Evolutionary conservation across 2,329 filamentous ascomycete species (phyloP).

Genomic region (Juglanconis oblonga): DNA sequence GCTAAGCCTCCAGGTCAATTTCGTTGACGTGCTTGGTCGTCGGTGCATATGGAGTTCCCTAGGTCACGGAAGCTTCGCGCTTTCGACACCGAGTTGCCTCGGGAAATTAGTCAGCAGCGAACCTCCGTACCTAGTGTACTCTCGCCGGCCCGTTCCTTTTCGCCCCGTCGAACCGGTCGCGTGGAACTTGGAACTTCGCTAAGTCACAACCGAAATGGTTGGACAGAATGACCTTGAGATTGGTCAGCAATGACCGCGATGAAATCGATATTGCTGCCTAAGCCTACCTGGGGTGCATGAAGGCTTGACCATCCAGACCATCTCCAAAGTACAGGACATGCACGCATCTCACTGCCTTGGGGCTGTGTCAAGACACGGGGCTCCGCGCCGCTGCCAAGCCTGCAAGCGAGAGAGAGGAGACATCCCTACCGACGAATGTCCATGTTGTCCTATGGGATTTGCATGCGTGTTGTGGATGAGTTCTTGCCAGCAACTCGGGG

Average conservation of each 20-base stretch:
- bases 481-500: no score
- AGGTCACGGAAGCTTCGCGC: no score
- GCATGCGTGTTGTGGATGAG: no score
- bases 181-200: no score
- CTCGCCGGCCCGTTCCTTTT: background rate
- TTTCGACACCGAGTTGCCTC: background rate
- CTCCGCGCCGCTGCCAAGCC: conserved; percentile 1
- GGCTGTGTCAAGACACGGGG: background rate
- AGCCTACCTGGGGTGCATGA: background rate
- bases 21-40: background rate
- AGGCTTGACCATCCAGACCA: background rate
- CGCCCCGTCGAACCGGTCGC: background rate
- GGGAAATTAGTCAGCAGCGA: background rate
- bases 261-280: background rate
- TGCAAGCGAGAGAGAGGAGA: background rate
- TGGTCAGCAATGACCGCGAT: background rate
- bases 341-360: background rate
- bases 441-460: no score
- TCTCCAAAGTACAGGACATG: background rate
- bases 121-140: no score
- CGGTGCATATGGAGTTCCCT: background rate
- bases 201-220: no score
- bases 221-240: background rate
- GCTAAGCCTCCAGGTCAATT: background rate
- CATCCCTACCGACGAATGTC: background rate